Evolutionary conservation across 1,139 yeast species (phyloP).

Genomic region (Kluyveromyces sp.): DNA sequence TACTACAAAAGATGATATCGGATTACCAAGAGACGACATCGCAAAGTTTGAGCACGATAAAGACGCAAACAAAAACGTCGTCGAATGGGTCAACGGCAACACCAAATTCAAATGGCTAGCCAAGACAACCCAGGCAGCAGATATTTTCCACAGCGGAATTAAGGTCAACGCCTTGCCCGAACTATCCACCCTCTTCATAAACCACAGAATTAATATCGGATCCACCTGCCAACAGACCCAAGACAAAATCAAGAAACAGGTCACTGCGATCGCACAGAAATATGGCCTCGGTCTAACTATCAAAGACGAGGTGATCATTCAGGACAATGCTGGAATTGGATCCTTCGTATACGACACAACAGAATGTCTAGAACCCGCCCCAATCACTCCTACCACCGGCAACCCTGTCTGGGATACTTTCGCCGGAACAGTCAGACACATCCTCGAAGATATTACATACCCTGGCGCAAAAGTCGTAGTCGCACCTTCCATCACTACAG

Average conservation of each 20-base stretch:
- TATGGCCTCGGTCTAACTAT: slow-evolving; percentile 42
- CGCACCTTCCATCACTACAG: slow-evolving; percentile 48
- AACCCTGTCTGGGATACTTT: slow-evolving; percentile 44
- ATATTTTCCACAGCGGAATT: slow-evolving; percentile 56
- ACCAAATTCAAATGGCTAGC: slow-evolving; percentile 38
- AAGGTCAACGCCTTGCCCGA: slow-evolving; percentile 71
- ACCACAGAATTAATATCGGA: slow-evolving; percentile 53
- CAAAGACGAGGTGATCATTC: slow-evolving; percentile 16
- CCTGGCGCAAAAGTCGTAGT: slow-evolving; percentile 44
- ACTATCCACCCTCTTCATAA: slow-evolving; percentile 44
- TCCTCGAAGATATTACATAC: slow-evolving; percentile 40
- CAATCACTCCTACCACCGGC: slow-evolving; percentile 42
- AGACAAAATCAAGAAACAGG: slow-evolving; percentile 34
- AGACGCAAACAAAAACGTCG: slow-evolving; percentile 31
- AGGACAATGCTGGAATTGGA: slow-evolving; percentile 23
- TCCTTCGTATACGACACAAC: slow-evolving; percentile 35
- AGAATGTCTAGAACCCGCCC: slow-evolving; percentile 44
- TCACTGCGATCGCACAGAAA: slow-evolving; percentile 37
- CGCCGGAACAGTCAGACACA: slow-evolving; percentile 47
- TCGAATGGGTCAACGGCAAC: slow-evolving; percentile 22
- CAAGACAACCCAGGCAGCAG: slow-evolving; percentile 63
- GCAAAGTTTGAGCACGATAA: slow-evolving; percentile 38
- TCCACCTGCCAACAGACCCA: slow-evolving; percentile 38
- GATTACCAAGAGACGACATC: slow-evolving; percentile 12
- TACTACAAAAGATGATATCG: slow-evolving; percentile 22